These are phyloP conservation scores for Fistulinella prunicolor DNA, from an alignment of 768 basidiomycete genomes.

Conservation along the genomic window DNA sequence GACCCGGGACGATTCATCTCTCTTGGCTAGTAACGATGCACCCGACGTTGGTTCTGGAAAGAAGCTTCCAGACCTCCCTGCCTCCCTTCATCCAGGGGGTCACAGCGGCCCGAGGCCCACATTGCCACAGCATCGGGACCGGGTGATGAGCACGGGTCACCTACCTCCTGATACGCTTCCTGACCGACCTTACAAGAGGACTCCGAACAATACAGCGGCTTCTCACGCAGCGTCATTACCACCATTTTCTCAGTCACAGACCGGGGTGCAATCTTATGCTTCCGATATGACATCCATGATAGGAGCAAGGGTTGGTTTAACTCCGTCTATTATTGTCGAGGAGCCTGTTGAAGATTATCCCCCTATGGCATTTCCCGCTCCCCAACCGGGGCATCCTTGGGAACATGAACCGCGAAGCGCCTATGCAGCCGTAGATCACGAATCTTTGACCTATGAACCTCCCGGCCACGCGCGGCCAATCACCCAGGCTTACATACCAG, in stretches of 20 bases:
- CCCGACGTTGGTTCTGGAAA: constrained; percentile 22
- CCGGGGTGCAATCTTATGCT: constrained; percentile 6
- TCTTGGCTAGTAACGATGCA: constrained; percentile 31
- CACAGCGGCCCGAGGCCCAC: constrained; percentile 18
- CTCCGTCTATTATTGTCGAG: constrained; percentile 21
- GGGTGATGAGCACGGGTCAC: constrained; percentile 7
- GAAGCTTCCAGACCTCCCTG: constrained; percentile 31
- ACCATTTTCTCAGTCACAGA: constrained; percentile 9
- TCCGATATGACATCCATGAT: not conserved
- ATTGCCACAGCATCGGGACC: constrained; percentile 15
- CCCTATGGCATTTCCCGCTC: constrained; percentile 5
- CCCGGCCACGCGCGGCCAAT: constrained; percentile 11
- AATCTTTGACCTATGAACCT: constrained; percentile 1
- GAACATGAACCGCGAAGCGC: not conserved
- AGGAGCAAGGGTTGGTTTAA: not conserved
- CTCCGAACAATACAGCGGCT: constrained; percentile 13
- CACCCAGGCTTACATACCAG: constrained; percentile 8
- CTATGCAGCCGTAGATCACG: constrained; percentile 1
- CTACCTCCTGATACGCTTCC: constrained; percentile 9
- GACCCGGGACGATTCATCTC: constrained; percentile 31
- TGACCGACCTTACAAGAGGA: constrained; percentile 5
- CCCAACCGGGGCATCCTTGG: not conserved
- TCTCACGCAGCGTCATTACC: constrained; percentile 6
- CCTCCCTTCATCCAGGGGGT: constrained; percentile 43
- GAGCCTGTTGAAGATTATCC: constrained; percentile 1